A percentile compares a stretch with the other conserved stretches of the same genome.
These are phyloP conservation scores for Boletus vinaceobasis DNA, from an alignment of 768 basidiomycete genomes.

Conservation along the genomic window DNA sequence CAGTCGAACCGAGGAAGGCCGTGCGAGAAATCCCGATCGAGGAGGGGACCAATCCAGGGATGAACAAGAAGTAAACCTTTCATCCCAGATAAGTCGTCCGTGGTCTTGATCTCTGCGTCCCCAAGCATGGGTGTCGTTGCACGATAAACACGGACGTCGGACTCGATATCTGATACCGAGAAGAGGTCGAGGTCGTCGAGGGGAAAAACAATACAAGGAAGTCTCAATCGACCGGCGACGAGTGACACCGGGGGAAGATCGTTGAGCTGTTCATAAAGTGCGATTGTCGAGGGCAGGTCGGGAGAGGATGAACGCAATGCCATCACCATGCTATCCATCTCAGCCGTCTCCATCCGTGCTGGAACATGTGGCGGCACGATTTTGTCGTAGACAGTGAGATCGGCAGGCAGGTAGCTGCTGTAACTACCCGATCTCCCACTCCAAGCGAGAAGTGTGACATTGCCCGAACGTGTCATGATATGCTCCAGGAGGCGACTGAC, in stretches of 20 bases:
- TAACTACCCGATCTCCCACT: not conserved
- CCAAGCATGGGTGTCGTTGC: not conserved
- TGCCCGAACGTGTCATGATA: not conserved
- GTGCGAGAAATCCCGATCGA: not conserved
- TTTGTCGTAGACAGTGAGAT: not conserved
- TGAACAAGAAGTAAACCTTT: not conserved
- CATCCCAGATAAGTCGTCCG: not conserved
- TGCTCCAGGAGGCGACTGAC: not conserved
- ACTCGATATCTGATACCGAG: not conserved
- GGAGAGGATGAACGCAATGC: too few relatives aligned
- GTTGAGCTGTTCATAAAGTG: not conserved
- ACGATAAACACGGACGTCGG: not conserved
- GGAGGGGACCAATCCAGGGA: not conserved
- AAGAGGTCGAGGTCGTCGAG: not conserved
- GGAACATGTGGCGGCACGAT: not conserved
- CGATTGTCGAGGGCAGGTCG: not conserved
- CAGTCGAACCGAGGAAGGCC: not conserved
- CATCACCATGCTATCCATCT: too few relatives aligned
- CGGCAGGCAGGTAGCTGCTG: not conserved
- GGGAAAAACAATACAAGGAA: not conserved
- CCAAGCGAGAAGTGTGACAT: not conserved
- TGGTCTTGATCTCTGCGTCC: not conserved
- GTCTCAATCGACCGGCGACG: not conserved
- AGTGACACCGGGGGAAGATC: not conserved
- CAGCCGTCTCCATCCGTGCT: not conserved